Evolutionary conservation across 1,284 basidiomycete genomes (phyloP).

Genomic region (Sphagnurus paluster): DNA sequence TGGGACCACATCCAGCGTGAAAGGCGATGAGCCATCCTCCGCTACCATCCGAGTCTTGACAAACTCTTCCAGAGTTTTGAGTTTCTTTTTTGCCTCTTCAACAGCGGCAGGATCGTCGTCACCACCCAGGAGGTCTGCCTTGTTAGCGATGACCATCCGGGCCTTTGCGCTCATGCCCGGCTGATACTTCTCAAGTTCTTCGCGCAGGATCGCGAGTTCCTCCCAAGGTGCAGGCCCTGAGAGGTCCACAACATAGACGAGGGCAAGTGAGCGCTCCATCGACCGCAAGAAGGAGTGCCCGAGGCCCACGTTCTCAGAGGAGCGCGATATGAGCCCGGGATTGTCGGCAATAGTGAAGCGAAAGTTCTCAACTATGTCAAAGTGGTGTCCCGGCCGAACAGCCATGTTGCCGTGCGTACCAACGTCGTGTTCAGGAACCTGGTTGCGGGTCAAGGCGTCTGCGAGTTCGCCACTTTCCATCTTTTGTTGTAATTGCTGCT

Average conservation of each 20-base stretch:
- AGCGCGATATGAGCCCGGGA: constrained; percentile 86
- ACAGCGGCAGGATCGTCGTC: constrained; percentile 45
- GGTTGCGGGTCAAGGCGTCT: constrained; percentile 50
- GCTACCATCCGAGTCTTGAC: constrained; percentile 49
- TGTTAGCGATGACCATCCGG: constrained; percentile 89
- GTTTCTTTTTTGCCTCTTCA: constrained; percentile 58
- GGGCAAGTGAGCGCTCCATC: constrained; percentile 88
- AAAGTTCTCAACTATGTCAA: constrained; percentile 66
- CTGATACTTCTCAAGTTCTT: constrained; percentile 87
- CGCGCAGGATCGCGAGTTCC: constrained; percentile 70
- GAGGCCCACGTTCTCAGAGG: constrained; percentile 88
- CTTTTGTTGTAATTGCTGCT: constrained; percentile 43
- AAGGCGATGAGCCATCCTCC: constrained; percentile 18
- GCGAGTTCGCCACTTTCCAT: constrained; percentile 55
- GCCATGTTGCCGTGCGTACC: constrained; percentile 15
- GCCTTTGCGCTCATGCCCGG: constrained; percentile 76
- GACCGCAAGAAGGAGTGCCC: constrained; percentile 94
- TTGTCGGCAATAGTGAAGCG: constrained; percentile 98
- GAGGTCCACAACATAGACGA: constrained; percentile 93
- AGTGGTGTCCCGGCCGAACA: constrained; percentile 42
- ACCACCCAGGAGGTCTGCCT: constrained; percentile 79
- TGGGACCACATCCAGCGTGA: constrained; percentile 65
- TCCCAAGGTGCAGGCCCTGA: constrained; percentile 72
- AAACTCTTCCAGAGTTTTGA: constrained; percentile 53
- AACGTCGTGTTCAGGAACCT: constrained; percentile 27